phyloP scores from a whole-genome alignment of 371 early-diverging fungal species.

The Rhizopus stolonifer region DNA sequence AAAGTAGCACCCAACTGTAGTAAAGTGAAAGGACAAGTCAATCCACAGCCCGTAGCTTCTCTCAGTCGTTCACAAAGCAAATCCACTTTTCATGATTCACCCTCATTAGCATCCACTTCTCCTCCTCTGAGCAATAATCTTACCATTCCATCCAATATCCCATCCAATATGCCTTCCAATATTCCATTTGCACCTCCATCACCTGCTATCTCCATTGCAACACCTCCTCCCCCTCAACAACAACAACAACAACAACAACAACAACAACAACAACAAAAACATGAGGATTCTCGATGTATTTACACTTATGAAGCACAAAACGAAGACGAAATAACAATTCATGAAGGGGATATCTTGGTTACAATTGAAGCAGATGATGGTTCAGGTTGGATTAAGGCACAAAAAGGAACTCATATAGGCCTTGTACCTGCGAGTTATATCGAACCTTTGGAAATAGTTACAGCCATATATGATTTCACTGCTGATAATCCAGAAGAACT shows the following conservation, averaged over 20 bases:
- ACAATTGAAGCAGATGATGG: conserved; percentile 63
- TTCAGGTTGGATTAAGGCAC: conserved; percentile 79
- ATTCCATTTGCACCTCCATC: no score
- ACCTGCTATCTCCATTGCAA: not conserved
- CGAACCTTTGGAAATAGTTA: conserved; percentile 49
- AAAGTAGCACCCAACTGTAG: conserved; percentile 80
- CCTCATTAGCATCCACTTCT: conserved; percentile 2
- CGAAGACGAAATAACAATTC: conserved; percentile 71
- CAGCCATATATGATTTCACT: conserved; percentile 76
- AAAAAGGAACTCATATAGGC: conserved; percentile 40
- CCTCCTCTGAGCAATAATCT: no score
- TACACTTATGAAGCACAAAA: conserved; percentile 78
- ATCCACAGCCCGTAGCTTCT: conserved; percentile 34
- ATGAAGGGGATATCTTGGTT: conserved; percentile 64
- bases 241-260: not conserved
- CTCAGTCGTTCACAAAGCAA: conserved; percentile 10
- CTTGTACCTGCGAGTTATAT: conserved; percentile 75
- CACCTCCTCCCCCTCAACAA: not conserved
- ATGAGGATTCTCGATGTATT: conserved; percentile 6
- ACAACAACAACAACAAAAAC: not conserved
- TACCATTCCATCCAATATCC: no score
- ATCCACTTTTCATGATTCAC: conserved; percentile 1
- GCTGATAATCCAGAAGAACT: conserved; percentile 76
- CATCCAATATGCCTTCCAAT: no score
- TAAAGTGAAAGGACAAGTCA: conserved; percentile 59